phyloP scores from a whole-genome alignment of 2,329 filamentous ascomycete genomes.

The Tolypocladium ophioglossoides region DNA sequence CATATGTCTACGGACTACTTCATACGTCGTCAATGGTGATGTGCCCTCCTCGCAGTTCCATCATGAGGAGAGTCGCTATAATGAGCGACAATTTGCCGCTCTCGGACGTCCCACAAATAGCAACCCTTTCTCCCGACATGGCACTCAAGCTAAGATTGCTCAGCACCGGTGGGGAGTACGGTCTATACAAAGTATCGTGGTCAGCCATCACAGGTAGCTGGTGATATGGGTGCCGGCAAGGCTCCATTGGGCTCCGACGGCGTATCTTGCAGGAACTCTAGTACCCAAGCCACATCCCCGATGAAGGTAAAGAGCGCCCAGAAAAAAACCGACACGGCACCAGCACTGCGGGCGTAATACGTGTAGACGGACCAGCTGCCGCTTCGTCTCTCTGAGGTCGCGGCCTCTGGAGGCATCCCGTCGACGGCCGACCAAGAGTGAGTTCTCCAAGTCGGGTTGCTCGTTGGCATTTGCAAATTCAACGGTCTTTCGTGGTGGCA shows the following conservation, averaged over 20 bases:
- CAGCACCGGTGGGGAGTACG: conserved; percentile 10
- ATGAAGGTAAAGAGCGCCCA: not conserved
- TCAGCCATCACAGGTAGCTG: not conserved
- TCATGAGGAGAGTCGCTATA: conserved; percentile 32
- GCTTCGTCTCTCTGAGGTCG: not conserved
- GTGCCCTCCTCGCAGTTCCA: conserved; percentile 28
- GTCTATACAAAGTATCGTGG: not conserved
- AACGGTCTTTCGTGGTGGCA: not conserved
- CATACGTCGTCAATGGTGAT: conserved; percentile 36
- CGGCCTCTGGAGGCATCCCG: not conserved
- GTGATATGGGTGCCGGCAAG: not conserved
- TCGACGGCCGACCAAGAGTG: not conserved
- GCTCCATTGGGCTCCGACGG: conserved; percentile 4
- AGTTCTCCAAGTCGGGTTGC: not conserved
- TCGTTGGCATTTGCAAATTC: not conserved
- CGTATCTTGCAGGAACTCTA: conserved; percentile 18
- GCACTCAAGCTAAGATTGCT: conserved; percentile 18
- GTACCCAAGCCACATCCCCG: conserved; percentile 20
- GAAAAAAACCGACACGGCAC: not conserved
- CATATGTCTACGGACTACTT: conserved; percentile 26
- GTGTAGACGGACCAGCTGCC: conserved; percentile 1
- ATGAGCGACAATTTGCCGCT: conserved; percentile 26
- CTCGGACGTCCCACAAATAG: conserved; percentile 33
- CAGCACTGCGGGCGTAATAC: not conserved
- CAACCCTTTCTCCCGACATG: conserved; percentile 23